Evolutionary conservation across 805 yeast genomes (phyloP).

Genomic region (Saitoella complicata): DNA sequence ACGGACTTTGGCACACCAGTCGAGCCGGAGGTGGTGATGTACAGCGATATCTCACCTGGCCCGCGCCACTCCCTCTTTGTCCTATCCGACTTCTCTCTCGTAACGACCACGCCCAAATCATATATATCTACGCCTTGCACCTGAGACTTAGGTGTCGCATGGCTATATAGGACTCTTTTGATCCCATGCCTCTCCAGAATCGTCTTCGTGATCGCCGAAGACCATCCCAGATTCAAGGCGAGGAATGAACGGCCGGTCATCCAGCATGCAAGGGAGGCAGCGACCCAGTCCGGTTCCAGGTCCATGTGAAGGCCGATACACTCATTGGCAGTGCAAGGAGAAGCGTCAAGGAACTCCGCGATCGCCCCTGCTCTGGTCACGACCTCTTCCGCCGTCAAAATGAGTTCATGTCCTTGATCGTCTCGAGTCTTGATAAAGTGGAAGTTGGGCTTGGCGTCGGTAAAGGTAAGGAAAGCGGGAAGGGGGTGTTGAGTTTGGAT

Average conservation of each 20-base stretch:
- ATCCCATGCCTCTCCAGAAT: neutral
- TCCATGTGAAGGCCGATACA: neutral
- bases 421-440: too few relatives aligned
- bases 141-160: neutral
- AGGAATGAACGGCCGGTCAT: constrained; percentile 1
- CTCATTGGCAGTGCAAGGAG: too few relatives aligned
- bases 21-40: neutral
- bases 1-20: constrained; percentile 1
- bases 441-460: too few relatives aligned
- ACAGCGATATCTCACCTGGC: neutral
- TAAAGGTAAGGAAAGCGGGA: too few relatives aligned
- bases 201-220: neutral
- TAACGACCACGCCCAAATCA: neutral
- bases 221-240: neutral
- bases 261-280: neutral
- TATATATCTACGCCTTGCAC: neutral
- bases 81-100: neutral
- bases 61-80: neutral
- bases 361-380: too few relatives aligned
- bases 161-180: neutral
- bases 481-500: too few relatives aligned
- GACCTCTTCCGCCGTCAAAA: too few relatives aligned
- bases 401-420: too few relatives aligned
- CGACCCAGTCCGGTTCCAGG: neutral
- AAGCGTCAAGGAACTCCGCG: too few relatives aligned